Percentiles rank a stretch among this genome's conserved stretches.
Conservation (phyloP, 805 yeast genomes). For the Suhomyces sp. region DNA sequence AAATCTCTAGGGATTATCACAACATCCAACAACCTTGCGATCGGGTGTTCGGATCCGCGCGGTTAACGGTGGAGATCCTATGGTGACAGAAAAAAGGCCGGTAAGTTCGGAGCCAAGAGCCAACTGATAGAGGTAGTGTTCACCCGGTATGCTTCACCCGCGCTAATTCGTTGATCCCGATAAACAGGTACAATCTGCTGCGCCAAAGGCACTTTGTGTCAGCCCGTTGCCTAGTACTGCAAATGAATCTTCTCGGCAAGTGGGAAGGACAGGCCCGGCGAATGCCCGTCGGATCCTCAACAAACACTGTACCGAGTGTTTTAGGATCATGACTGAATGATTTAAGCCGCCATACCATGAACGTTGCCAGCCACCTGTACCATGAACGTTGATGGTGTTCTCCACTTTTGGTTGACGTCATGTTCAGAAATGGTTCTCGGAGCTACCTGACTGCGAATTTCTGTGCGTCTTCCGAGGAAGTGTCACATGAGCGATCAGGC, state of each 20-base stretch:
- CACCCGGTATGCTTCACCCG: too few species aligned
- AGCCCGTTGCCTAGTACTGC: not conserved
- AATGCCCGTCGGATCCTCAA: not conserved
- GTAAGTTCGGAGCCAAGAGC: not conserved
- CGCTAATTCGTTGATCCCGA: not conserved
- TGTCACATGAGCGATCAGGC: not conserved
- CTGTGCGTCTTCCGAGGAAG: not conserved
- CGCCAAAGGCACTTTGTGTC: not conserved
- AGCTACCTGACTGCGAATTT: not conserved
- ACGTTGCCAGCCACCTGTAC: not conserved
- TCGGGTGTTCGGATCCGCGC: slow-evolving; percentile 1
- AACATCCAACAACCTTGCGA: not conserved
- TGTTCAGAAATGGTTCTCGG: not conserved
- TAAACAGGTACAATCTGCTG: not conserved
- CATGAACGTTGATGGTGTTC: not conserved
- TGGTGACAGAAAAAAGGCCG: not conserved
- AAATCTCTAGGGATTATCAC: not conserved
- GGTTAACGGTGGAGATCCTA: not conserved
- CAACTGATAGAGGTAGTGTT: not conserved
- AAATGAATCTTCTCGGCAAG: not conserved
- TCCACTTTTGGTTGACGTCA: not conserved
- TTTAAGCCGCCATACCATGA: too few species aligned
- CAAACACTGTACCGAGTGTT: not conserved
- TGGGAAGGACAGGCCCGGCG: not conserved
- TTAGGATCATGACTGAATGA: not conserved